Conservation (phyloP, 768 basidiomycete genomes). For the Rhodosporidiobolus sp. region DNA sequence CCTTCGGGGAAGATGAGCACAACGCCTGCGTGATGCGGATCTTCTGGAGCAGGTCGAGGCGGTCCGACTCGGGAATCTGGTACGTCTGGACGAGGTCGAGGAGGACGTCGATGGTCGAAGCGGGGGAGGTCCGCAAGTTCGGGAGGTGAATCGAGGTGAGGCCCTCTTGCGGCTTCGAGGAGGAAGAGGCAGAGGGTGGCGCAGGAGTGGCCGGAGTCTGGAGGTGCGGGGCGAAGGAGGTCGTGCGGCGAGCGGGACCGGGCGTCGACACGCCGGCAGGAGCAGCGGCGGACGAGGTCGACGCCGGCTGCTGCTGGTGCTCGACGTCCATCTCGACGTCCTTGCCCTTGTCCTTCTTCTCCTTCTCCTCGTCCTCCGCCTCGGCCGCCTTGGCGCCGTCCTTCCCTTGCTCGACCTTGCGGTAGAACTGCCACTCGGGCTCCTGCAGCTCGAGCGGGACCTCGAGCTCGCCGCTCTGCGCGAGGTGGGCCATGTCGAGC, state of each 20-base stretch:
- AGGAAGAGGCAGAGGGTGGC: slow-evolving; percentile 5
- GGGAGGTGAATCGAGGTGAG: slow-evolving; percentile 46
- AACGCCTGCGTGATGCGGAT: slow-evolving; percentile 76
- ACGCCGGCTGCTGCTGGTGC: not conserved
- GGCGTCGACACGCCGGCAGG: slow-evolving; percentile 21
- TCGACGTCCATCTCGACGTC: slow-evolving; percentile 39
- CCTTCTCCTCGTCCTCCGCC: not conserved
- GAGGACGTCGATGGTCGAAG: slow-evolving; percentile 70
- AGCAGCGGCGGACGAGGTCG: slow-evolving; percentile 12
- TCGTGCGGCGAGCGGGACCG: slow-evolving; percentile 23
- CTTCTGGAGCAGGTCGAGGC: slow-evolving; percentile 81
- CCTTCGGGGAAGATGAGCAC: slow-evolving; percentile 37
- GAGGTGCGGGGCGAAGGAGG: slow-evolving; percentile 24
- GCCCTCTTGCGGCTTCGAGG: slow-evolving; percentile 40
- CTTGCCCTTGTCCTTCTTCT: slow-evolving; percentile 34
- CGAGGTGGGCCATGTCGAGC: slow-evolving; percentile 70
- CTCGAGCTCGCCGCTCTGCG: slow-evolving; percentile 49
- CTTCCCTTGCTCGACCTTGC: slow-evolving; percentile 19
- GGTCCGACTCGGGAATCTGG: slow-evolving; percentile 72
- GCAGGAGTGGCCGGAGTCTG: slow-evolving; percentile 53
- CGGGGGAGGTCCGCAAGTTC: slow-evolving; percentile 57
- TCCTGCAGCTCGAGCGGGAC: slow-evolving; percentile 43
- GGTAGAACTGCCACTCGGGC: slow-evolving; percentile 47
- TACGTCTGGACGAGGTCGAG: slow-evolving; percentile 67
- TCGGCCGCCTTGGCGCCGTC: not conserved